These are phyloP conservation scores for Amanita subjunquillea DNA, from an alignment of 768 basidiomycete species.

Conservation along the genomic window DNA sequence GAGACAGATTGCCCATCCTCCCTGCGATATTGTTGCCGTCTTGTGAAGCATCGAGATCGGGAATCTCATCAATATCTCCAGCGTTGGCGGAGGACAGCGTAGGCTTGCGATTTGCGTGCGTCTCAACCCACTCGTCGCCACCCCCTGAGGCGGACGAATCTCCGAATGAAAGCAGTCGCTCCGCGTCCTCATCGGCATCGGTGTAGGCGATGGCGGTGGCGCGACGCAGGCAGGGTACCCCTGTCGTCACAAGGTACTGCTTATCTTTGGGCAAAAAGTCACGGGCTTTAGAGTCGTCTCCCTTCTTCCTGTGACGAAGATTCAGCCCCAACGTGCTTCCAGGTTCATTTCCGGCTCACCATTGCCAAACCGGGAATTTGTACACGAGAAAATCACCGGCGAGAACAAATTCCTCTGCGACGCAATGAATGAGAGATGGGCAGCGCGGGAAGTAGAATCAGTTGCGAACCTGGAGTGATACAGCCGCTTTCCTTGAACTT, in stretches of 20 bases:
- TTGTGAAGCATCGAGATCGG: slow-evolving; percentile 60
- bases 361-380: slow-evolving; percentile 98
- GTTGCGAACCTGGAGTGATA: slow-evolving; percentile 75
- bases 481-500: slow-evolving; percentile 99
- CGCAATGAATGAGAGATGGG: slow-evolving; percentile 8
- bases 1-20: slow-evolving; percentile 34
- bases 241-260: slow-evolving; percentile 92
- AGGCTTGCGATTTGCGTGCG: slow-evolving; percentile 73
- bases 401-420: slow-evolving; percentile 89
- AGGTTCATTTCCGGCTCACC: slow-evolving; percentile 38
- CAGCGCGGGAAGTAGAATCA: neutral
- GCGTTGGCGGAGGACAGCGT: slow-evolving; percentile 38
- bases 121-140: slow-evolving; percentile 97
- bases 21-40: slow-evolving; percentile 31
- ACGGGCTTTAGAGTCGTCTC: slow-evolving; percentile 73
- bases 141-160: slow-evolving; percentile 46
- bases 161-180: slow-evolving; percentile 80
- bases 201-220: slow-evolving; percentile 90
- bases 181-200: slow-evolving; percentile 93
- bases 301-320: slow-evolving; percentile 65
- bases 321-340: neutral
- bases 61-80: slow-evolving; percentile 74
- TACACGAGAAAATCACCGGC: slow-evolving; percentile 96
- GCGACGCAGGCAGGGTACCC: slow-evolving; percentile 93
- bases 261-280: slow-evolving; percentile 95